phyloP scores from a whole-genome alignment of 345 rosid species.

The Streptanthus diversifolius region DNA sequence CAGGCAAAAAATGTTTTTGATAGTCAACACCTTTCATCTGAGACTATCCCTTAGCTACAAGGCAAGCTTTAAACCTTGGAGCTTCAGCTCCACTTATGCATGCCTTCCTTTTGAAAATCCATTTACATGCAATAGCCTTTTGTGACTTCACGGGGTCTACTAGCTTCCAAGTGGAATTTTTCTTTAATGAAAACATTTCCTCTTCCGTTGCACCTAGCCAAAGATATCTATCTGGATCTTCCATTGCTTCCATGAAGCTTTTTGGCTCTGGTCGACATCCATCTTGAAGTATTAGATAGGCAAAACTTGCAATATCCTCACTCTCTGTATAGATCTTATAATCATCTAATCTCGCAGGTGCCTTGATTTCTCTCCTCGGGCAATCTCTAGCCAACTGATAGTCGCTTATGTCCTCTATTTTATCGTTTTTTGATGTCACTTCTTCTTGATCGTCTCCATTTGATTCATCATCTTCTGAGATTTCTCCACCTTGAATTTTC shows the following conservation, averaged over 20 bases:
- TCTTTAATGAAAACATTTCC: neutral
- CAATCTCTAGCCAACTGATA: no score
- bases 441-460: no score
- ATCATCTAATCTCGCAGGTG: no score
- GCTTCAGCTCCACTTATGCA: no score
- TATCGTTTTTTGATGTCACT: no score
- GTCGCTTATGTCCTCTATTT: no score
- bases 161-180: neutral
- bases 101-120: no score
- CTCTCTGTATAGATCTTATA: no score
- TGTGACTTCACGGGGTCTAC: no score
- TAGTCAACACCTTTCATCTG: neutral
- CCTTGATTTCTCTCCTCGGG: rapidly evolving
- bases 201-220: neutral
- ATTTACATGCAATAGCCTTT: no score
- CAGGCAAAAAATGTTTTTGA: neutral
- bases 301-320: neutral
- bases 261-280: neutral
- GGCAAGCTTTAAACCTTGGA: neutral
- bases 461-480: no score
- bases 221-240: neutral
- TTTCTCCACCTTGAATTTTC: no score
- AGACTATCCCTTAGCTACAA: neutral
- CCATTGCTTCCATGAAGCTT: neutral
- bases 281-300: neutral